These are phyloP conservation scores for Asclepias syriaca DNA, from an alignment of 257 asterid species.

Conservation along the genomic window DNA sequence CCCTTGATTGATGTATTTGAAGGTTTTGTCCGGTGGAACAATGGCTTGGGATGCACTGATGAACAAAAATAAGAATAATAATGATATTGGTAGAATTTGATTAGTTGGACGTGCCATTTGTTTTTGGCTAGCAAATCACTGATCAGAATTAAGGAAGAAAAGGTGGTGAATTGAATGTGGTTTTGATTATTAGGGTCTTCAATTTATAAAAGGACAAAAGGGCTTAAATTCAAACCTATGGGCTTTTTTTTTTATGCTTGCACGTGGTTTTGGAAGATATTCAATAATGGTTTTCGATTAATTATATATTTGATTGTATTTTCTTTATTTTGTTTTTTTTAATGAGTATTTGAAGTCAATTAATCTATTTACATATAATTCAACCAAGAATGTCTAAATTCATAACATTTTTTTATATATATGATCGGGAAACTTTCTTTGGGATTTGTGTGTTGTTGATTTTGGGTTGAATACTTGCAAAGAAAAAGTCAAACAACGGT, in stretches of 20 bases:
- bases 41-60: constrained; percentile 8
- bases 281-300: no score
- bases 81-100: background rate
- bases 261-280: no score
- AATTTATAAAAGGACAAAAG: background rate
- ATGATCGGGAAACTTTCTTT: no score
- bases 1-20: constrained; percentile 28
- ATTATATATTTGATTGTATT: no score
- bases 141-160: background rate
- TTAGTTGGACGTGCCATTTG: constrained; percentile 7
- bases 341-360: no score
- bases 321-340: no score
- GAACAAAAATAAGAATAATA: background rate
- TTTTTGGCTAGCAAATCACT: background rate
- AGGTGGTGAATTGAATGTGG: background rate
- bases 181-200: background rate
- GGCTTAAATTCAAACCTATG: background rate
- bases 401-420: no score
- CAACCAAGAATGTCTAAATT: no score
- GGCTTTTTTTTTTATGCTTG: background rate
- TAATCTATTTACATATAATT: no score
- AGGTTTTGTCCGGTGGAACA: constrained; percentile 26
- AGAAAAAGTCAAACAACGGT: no score
- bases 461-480: no score
- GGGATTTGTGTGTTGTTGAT: no score